These are phyloP conservation scores for Podospora sp. DNA, from an alignment of 495 filamentous ascomycete species.

Conservation along the genomic window DNA sequence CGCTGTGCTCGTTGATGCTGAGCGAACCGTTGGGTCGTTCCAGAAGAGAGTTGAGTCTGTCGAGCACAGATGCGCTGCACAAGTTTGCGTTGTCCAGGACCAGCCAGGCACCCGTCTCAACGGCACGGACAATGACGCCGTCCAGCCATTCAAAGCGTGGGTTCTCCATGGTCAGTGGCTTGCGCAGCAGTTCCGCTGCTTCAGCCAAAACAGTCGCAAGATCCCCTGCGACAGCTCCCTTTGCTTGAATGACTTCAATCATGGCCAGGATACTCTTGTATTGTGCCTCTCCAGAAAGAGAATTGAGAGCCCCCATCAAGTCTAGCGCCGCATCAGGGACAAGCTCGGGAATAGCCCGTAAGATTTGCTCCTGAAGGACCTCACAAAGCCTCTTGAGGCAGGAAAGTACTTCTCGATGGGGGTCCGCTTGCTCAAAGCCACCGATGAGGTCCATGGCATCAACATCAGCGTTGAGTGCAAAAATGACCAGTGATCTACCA, in stretches of 20 bases:
- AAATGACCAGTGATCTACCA: constrained; percentile 72
- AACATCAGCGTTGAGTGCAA: constrained; percentile 87
- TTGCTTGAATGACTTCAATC: constrained; percentile 34
- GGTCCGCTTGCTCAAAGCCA: constrained; percentile 92
- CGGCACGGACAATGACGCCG: constrained; percentile 82
- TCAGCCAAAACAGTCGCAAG: constrained; percentile 35
- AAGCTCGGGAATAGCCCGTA: constrained; percentile 49
- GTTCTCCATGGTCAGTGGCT: constrained; percentile 55
- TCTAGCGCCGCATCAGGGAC: constrained; percentile 48
- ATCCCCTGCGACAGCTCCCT: constrained; percentile 31
- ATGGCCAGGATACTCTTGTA: constrained; percentile 36
- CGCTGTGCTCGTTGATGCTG: constrained; percentile 88
- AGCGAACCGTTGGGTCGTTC: constrained; percentile 81
- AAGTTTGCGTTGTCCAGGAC: constrained; percentile 96
- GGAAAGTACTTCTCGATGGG: constrained; percentile 63
- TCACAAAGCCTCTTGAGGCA: constrained; percentile 57
- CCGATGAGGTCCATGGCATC: constrained; percentile 97
- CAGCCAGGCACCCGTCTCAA: constrained; percentile 87
- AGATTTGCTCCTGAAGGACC: constrained; percentile 56
- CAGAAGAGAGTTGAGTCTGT: constrained; percentile 90
- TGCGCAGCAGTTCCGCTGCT: constrained; percentile 43
- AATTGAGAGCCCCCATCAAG: constrained; percentile 43
- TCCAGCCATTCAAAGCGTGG: constrained; percentile 97
- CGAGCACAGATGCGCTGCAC: constrained; percentile 91
- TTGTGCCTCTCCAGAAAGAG: constrained; percentile 32